These are phyloP conservation scores for Ceratocystis cacaofunesta DNA, from an alignment of 2,329 filamentous ascomycete species.

Conservation along the genomic window DNA sequence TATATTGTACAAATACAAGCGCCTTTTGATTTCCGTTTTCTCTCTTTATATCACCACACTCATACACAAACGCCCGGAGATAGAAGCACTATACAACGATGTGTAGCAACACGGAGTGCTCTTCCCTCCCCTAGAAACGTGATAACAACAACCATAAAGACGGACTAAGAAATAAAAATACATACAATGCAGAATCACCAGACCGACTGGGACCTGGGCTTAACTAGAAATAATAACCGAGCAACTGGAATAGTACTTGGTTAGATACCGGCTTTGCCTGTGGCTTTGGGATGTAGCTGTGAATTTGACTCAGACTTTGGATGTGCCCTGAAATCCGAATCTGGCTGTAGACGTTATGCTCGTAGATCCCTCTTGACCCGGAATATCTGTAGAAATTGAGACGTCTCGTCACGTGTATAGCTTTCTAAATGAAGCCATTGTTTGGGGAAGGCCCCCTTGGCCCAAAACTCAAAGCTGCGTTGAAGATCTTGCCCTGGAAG, in stretches of 20 bases:
- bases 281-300: neutral
- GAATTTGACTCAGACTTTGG: neutral
- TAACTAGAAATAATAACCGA: neutral
- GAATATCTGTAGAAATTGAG: slow-evolving; percentile 34
- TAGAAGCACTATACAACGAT: neutral
- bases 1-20: slow-evolving; percentile 25
- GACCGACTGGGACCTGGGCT: slow-evolving; percentile 1
- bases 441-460: slow-evolving; percentile 48
- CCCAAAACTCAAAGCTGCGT: slow-evolving; percentile 59
- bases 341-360: slow-evolving; percentile 24
- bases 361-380: slow-evolving; percentile 34
- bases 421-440: slow-evolving; percentile 53
- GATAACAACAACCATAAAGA: neutral
- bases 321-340: neutral
- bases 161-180: slow-evolving; percentile 6
- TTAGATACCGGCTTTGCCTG: neutral
- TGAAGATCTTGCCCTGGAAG: slow-evolving; percentile 52
- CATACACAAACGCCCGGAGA: neutral
- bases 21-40: neutral
- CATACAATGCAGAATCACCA: slow-evolving; percentile 4
- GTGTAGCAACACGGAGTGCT: neutral
- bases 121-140: neutral
- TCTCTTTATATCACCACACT: slow-evolving; percentile 3
- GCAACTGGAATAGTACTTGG: neutral
- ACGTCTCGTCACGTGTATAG: slow-evolving; percentile 32